phyloP scores from a whole-genome alignment of 805 yeast genomes.

The Spathaspora arborariae region DNA sequence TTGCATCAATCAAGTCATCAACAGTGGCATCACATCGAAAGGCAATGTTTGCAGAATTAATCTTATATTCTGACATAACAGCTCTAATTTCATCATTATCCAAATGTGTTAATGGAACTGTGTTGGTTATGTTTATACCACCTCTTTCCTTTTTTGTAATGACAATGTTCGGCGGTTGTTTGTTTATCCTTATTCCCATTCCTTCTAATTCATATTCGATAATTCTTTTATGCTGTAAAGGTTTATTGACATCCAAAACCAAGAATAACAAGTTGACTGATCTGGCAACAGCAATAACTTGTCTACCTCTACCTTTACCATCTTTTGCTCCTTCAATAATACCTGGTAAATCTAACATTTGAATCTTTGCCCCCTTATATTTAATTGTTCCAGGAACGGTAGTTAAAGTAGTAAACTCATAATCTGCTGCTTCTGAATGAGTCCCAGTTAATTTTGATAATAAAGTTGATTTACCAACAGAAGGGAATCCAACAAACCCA shows the following conservation, averaged over 20 bases:
- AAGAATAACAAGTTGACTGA: slow-evolving; percentile 91
- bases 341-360: slow-evolving; percentile 91
- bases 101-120: slow-evolving; percentile 87
- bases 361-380: slow-evolving; percentile 96
- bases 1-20: slow-evolving; percentile 91
- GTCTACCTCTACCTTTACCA: slow-evolving; percentile 91
- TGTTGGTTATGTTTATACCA: slow-evolving; percentile 89
- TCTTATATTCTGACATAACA: slow-evolving; percentile 92
- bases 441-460: slow-evolving; percentile 90
- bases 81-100: slow-evolving; percentile 94
- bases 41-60: slow-evolving; percentile 93
- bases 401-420: slow-evolving; percentile 95
- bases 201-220: slow-evolving; percentile 96
- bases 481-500: slow-evolving; percentile 98
- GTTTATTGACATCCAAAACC: slow-evolving; percentile 94
- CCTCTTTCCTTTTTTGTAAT: slow-evolving; percentile 94
- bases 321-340: slow-evolving; percentile 89
- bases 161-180: slow-evolving; percentile 87
- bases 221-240: slow-evolving; percentile 88
- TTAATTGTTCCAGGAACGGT: slow-evolving; percentile 96
- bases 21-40: slow-evolving; percentile 97
- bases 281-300: slow-evolving; percentile 98
- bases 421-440: slow-evolving; percentile 96
- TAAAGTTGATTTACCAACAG: slow-evolving; percentile 87
- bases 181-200: slow-evolving; percentile 92